phyloP scores from a whole-genome alignment of 257 asterid species.

The Perilla frutescens region DNA sequence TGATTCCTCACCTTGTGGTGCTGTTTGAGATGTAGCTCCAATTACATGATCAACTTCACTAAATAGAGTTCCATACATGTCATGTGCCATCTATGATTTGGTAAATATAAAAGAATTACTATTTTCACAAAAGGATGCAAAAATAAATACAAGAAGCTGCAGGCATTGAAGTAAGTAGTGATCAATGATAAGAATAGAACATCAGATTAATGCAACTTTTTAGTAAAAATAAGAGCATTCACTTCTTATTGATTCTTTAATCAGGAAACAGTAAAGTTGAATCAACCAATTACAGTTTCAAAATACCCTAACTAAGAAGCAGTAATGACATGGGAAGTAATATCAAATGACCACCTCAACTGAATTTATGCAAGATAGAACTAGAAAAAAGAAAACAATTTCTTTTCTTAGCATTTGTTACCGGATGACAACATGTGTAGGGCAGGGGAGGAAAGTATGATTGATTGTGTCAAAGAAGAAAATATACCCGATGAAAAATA shows the following conservation, averaged over 20 bases:
- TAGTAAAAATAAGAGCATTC: neutral
- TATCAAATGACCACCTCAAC: neutral
- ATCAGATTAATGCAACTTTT: neutral
- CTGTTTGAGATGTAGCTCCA: constrained; percentile 64
- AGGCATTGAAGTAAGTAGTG: constrained; percentile 13
- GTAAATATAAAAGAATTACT: constrained; percentile 33
- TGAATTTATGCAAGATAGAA: neutral
- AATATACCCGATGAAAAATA: constrained; percentile 86
- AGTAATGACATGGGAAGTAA: too few species aligned
- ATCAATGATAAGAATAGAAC: constrained; percentile 17
- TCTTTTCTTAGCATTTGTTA: constrained; percentile 1
- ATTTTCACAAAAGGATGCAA: constrained; percentile 24
- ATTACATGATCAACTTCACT: constrained; percentile 68
- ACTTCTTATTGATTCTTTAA: neutral
- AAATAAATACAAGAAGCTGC: constrained; percentile 8
- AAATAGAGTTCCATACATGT: constrained; percentile 66
- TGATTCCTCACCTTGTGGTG: constrained; percentile 70
- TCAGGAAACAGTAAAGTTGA: too few species aligned
- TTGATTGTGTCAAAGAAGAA: constrained; percentile 32
- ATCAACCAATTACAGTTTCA: too few species aligned
- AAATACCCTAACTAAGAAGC: too few species aligned
- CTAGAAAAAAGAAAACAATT: neutral
- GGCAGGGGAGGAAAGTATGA: constrained; percentile 22
- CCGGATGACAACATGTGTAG: neutral
- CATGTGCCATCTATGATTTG: constrained; percentile 78